phyloP scores from a whole-genome alignment of 805 yeast species.

The Kazachstania kunashirensis region DNA sequence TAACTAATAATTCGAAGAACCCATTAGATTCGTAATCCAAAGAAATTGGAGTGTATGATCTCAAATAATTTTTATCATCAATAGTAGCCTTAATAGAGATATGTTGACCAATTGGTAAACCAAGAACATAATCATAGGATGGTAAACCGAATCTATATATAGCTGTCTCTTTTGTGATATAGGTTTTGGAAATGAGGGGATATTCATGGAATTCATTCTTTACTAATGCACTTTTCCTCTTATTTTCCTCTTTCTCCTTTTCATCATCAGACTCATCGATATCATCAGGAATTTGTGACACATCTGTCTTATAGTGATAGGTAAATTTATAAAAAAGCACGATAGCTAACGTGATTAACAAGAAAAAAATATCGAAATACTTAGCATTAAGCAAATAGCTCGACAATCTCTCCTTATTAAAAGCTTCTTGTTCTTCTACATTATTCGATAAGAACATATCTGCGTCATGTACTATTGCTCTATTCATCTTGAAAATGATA shows the following conservation, averaged over 20 bases:
- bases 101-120: conserved; percentile 92
- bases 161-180: conserved; percentile 71
- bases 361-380: conserved; percentile 2
- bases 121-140: conserved; percentile 59
- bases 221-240: conserved; percentile 39
- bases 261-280: background rate
- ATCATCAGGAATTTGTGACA: background rate
- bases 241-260: background rate
- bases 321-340: conserved; percentile 3
- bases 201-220: conserved; percentile 65
- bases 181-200: conserved; percentile 68
- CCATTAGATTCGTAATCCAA: conserved; percentile 66
- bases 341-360: conserved; percentile 2
- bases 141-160: conserved; percentile 80
- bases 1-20: conserved; percentile 74
- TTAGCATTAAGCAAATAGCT: conserved; percentile 1
- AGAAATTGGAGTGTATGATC: conserved; percentile 88
- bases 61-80: conserved; percentile 67
- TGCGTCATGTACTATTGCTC: too few species aligned
- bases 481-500: too few species aligned
- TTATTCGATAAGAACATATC: background rate
- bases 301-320: conserved; percentile 1
- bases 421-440: too few species aligned
- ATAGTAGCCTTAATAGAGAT: conserved; percentile 68
- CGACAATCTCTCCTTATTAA: background rate